Conservation (phyloP, 345 rosid genomes). For the Brassica cretica region DNA sequence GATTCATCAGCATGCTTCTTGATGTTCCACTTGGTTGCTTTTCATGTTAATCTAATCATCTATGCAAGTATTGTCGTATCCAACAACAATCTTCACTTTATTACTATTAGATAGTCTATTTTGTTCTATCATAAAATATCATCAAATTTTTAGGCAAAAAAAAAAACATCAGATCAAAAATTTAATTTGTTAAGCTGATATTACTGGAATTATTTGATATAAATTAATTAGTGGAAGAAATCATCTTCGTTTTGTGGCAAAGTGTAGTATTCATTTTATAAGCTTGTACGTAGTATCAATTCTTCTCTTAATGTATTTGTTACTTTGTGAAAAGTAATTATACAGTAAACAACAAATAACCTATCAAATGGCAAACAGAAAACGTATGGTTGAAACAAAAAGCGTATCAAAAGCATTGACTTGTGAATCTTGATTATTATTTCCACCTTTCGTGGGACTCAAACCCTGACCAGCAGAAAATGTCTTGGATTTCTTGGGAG, state of each 20-base stretch:
- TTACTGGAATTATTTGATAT: neutral
- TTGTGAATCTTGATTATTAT: neutral
- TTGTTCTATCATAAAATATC: neutral
- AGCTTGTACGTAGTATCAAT: neutral
- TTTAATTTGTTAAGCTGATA: neutral
- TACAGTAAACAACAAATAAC: neutral
- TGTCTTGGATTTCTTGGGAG: too few relatives aligned
- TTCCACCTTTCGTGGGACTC: neutral
- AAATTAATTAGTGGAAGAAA: neutral
- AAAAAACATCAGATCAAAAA: neutral
- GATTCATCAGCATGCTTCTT: neutral
- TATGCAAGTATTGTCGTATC: neutral
- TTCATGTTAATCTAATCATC: neutral
- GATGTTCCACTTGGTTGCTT: neutral
- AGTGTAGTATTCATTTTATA: neutral
- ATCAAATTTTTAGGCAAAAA: neutral
- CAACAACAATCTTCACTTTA: neutral
- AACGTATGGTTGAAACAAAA: neutral
- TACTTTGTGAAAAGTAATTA: neutral
- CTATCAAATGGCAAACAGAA: neutral
- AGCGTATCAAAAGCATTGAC: neutral
- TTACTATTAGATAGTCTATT: neutral
- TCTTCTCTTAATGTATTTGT: neutral
- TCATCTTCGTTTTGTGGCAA: neutral
- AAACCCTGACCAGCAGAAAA: too few relatives aligned